Evolutionary conservation across 345 rosid species (phyloP), one percentile per base, ranked within the genome.

Genomic region (Crucihimalaya himalaica): DNA sequence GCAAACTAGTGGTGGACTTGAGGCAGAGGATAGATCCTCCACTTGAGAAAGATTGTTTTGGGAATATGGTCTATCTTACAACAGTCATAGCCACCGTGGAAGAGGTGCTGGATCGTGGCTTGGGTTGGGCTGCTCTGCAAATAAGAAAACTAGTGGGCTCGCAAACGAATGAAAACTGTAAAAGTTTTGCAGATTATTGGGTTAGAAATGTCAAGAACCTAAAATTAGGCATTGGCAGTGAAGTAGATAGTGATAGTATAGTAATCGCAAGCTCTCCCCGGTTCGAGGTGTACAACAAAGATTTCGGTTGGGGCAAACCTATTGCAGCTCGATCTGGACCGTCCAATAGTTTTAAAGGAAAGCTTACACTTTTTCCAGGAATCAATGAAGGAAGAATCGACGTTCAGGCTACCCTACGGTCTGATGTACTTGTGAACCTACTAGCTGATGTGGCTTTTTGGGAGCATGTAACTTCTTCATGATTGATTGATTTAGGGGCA

Each of bases 221-320:
- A 28, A 68, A 21, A 31, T 5, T 19, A 19, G 35, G 62, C 0
- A 1, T 48, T 48, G 37, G 46, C 1, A 50, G 40, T 34, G 46
- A 4, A 45, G n/a, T 34, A 19, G 19, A 6, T 20, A 18, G 58
- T 58, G 45, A 59, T 59, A 19, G 61, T 27, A 12, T 75, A 20
- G 2, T 50, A 31, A 32, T 68, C 28, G 5, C 27, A 29, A 52
- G 88, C 53, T 85, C 88, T 0, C 87, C 88, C 0, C n/a, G 89
- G 28, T 83, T 80, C 57, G 21, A 79, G 28, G 77, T 82, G 19
- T 84, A 75, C 10, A 82, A 68, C 0, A 79, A 67, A 3, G 78
- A 81, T 42, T 79, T 85, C 14, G 88, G 88, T 15, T 85, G 85
- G 85, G 43, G 70, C 0, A 65, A 65, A 65, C 58, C 70, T 4